Percentiles rank a stretch among this genome's conserved stretches.
phyloP scores from a whole-genome alignment of 2,329 filamentous ascomycete genomes.

The Aspergillus sp. region DNA sequence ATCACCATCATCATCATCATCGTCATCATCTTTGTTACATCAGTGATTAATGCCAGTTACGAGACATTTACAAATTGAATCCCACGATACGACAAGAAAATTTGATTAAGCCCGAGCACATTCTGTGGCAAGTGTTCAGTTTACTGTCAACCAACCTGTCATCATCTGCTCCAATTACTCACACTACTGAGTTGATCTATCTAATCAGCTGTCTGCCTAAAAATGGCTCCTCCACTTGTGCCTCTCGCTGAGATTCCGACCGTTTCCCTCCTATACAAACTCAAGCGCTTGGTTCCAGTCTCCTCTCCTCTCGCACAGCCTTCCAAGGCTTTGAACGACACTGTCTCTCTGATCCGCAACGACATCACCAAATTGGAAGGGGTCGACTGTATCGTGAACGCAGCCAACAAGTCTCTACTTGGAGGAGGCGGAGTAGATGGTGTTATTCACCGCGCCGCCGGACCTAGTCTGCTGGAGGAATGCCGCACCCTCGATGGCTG shows the following conservation, averaged over 20 bases:
- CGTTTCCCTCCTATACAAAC: constrained; percentile 65
- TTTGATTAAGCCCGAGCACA: not conserved
- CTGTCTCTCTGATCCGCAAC: constrained; percentile 68
- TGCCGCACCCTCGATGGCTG: constrained; percentile 74
- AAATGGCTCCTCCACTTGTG: constrained; percentile 25
- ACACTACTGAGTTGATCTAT: not conserved
- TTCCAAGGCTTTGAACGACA: constrained; percentile 53
- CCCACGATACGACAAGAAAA: not conserved
- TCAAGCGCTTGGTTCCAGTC: constrained; percentile 50
- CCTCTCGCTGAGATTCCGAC: constrained; percentile 42
- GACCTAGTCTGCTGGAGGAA: constrained; percentile 66
- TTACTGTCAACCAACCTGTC: not conserved
- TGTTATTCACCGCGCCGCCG: constrained; percentile 83
- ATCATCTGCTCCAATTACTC: not conserved
- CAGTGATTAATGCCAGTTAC: not conserved
- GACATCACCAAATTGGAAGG: constrained; percentile 76
- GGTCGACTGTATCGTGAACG: constrained; percentile 87
- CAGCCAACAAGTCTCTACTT: constrained; percentile 75
- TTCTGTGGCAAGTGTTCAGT: not conserved
- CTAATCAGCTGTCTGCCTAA: not conserved
- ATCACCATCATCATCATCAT: not conserved
- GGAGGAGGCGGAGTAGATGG: constrained; percentile 91
- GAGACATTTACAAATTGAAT: not conserved
- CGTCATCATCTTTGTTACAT: not conserved
- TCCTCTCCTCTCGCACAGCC: constrained; percentile 35